These are phyloP conservation scores for Colletotrichum sp. DNA, from an alignment of 2,329 filamentous ascomycete genomes.

Conservation along the genomic window DNA sequence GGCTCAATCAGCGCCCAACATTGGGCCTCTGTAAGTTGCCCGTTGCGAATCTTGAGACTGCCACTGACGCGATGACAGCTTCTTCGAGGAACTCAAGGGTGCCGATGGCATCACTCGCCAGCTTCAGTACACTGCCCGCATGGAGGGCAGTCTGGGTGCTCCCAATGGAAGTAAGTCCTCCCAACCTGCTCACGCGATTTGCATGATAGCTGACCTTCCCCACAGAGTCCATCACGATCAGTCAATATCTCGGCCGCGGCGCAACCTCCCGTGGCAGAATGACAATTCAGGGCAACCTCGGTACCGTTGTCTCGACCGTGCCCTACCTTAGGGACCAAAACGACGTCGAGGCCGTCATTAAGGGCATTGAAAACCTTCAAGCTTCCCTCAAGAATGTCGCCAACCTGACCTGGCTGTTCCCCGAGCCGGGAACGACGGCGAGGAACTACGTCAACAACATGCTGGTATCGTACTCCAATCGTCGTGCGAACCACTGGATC, in stretches of 20 bases:
- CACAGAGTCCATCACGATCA: slow-evolving; percentile 55
- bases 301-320: slow-evolving; percentile 61
- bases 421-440: slow-evolving; percentile 54
- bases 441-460: slow-evolving; percentile 61
- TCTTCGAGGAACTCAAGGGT: slow-evolving; percentile 58
- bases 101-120: slow-evolving; percentile 66
- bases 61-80: slow-evolving; percentile 42
- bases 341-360: slow-evolving; percentile 68
- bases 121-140: slow-evolving; percentile 70
- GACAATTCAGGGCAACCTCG: slow-evolving; percentile 62
- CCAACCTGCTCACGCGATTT: neutral
- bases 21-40: slow-evolving; percentile 57
- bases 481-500: slow-evolving; percentile 58
- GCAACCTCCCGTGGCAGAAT: slow-evolving; percentile 65
- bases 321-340: slow-evolving; percentile 65
- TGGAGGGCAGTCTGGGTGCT: slow-evolving; percentile 58
- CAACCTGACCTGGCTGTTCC: slow-evolving; percentile 62
- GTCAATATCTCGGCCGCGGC: slow-evolving; percentile 69
- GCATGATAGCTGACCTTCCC: rapidly evolving
- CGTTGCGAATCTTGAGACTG: neutral
- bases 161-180: slow-evolving; percentile 32
- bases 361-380: slow-evolving; percentile 66
- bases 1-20: slow-evolving; percentile 69
- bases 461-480: slow-evolving; percentile 42
- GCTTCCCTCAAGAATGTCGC: slow-evolving; percentile 57